Evolutionary conservation across 805 yeast genomes (phyloP), one percentile per base, ranked within the genome.

Genomic region (Barnettozyma sp.): DNA sequence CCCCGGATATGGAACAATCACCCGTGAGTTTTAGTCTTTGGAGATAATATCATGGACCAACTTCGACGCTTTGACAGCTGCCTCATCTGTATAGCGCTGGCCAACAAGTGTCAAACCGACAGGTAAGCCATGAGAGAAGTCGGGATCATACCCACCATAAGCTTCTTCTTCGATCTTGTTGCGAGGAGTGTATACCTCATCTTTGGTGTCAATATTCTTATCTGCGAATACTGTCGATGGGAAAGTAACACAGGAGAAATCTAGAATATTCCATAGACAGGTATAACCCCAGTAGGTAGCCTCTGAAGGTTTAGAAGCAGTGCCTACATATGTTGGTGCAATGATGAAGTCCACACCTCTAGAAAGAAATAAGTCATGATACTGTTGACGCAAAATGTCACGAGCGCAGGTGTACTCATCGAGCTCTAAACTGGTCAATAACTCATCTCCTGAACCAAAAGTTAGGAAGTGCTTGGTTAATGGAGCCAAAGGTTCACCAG

Each of bases 241-340:
- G 59, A 75, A 63, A 2, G 69, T 66, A 41, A 78, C 71, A 26
- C 78, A 73, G 27, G 94, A 87, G 50, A 74, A 66, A 56, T 83
- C 94, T 43, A 81, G 57, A 39, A 82, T 52, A 59, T 82, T 82
- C 73, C 76, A 83, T 43, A 80, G 66, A 3, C 86, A 62, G 6
- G 90, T 81, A 64, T 83, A 83, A 4, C 88, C 82, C 88, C 92
- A 83, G 58, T 80, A 80, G 55, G 71, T 73, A 6, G 80, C 70
- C 34, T 69, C 65, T 32, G 70, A 73, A 16, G 81, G 73, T 36
- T 68, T 69, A 29, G 86, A 84, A n/a, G 92, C 85, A 34, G 76
- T 78, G 43, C 80, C 79, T 38, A 70, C 72, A 56, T 78, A 76
- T 6, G 77, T 70, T 41, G 90, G 88, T 34, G 81, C 70, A 30